Percentiles rank a stretch among this genome's conserved stretches.
Conservation (phyloP, 352 stramenopile genomes). For the Pythium aquatile region DNA sequence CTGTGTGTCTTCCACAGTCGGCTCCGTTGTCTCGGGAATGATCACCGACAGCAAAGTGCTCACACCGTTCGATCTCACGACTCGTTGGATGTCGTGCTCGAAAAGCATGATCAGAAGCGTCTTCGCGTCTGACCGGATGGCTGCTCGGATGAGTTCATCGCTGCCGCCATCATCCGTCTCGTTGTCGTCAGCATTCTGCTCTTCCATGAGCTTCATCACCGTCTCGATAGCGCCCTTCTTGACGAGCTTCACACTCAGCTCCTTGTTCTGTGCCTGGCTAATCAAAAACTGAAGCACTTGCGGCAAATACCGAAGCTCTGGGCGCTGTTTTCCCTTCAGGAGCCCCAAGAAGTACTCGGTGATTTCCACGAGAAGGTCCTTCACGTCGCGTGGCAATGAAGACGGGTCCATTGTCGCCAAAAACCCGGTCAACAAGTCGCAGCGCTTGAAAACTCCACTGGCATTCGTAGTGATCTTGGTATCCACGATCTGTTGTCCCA, state of each 20-base stretch:
- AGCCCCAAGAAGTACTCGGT: slow-evolving; percentile 45
- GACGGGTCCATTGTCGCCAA: slow-evolving; percentile 46
- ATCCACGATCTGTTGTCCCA: slow-evolving; percentile 69
- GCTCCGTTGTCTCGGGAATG: slow-evolving; percentile 14
- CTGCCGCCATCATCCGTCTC: not conserved
- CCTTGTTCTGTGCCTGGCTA: slow-evolving; percentile 20
- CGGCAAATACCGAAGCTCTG: slow-evolving; percentile 24
- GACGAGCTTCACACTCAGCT: slow-evolving; percentile 46
- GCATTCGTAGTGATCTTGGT: slow-evolving; percentile 55
- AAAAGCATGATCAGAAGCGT: slow-evolving; percentile 56
- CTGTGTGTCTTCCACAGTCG: slow-evolving; percentile 36
- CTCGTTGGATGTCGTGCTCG: slow-evolving; percentile 55
- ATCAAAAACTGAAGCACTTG: slow-evolving; percentile 48
- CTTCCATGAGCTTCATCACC: slow-evolving; percentile 49
- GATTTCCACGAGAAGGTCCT: slow-evolving; percentile 63
- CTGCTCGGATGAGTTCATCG: not conserved
- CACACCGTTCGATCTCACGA: slow-evolving; percentile 65
- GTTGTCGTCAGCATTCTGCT: slow-evolving; percentile 32
- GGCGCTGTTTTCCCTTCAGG: slow-evolving; percentile 21
- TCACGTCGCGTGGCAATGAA: slow-evolving; percentile 44
- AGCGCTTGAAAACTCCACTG: slow-evolving; percentile 66
- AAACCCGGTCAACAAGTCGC: slow-evolving; percentile 51
- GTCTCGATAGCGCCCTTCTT: slow-evolving; percentile 58
- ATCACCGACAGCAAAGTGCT: slow-evolving; percentile 51
- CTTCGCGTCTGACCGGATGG: slow-evolving; percentile 30